Conservation (phyloP, 2,329 filamentous ascomycete genomes). For the Eutypella sp. region DNA sequence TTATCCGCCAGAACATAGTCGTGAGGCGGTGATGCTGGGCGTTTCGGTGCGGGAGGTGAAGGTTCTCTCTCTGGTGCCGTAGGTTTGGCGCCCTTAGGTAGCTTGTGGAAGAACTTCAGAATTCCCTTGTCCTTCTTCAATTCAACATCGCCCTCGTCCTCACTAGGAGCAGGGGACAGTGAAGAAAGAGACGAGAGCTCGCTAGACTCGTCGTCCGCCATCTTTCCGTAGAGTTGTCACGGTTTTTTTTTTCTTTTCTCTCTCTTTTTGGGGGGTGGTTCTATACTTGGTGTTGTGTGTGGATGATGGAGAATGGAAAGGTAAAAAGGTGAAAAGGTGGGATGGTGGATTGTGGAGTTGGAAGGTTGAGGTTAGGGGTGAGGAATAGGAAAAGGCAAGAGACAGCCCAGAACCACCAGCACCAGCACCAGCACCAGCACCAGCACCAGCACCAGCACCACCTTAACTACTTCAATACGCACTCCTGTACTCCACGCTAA, state of each 20-base stretch:
- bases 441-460: too few species aligned
- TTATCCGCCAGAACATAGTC: constrained; percentile 89
- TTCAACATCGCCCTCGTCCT: constrained; percentile 48
- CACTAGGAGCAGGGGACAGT: constrained; percentile 45
- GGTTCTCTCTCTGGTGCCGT: constrained; percentile 47
- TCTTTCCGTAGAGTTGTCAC: constrained; percentile 28
- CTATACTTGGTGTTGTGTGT: too few species aligned
- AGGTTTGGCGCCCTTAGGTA: constrained; percentile 38
- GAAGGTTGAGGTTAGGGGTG: constrained; percentile 22
- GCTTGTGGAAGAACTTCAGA: constrained; percentile 62
- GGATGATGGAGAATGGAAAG: constrained; percentile 3
- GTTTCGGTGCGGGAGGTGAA: constrained; percentile 67
- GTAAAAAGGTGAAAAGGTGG: constrained; percentile 9
- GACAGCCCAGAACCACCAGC: constrained; percentile 20
- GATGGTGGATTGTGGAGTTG: constrained; percentile 12
- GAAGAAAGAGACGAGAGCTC: constrained; percentile 56
- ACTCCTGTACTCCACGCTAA: constrained; percentile 30
- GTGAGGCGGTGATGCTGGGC: constrained; percentile 82
- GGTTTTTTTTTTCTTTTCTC: too few species aligned
- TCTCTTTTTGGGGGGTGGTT: too few species aligned
- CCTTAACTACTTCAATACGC: too few species aligned
- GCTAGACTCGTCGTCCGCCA: constrained; percentile 59
- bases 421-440: too few species aligned
- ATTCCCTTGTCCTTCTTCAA: constrained; percentile 53
- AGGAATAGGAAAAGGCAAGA: constrained; percentile 14